phyloP scores from a whole-genome alignment of 108 stramenopile species.

The Mediolabrus comicus region DNA sequence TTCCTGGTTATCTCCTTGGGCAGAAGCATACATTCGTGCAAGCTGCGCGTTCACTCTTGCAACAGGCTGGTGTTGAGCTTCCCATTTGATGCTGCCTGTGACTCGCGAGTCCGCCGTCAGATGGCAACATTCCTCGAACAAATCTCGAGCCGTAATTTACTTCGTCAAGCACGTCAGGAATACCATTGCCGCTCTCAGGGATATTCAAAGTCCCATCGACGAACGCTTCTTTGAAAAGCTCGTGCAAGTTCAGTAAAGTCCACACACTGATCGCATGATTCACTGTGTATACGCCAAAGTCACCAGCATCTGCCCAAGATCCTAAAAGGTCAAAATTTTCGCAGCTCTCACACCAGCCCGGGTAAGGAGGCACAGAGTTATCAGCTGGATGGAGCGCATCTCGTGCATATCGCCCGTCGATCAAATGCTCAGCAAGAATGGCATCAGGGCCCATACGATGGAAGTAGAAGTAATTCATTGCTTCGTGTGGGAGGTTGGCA shows the following conservation, averaged over 20 bases:
- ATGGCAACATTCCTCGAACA: conserved; percentile 29
- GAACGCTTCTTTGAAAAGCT: conserved; percentile 27
- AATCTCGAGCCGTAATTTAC: conserved; percentile 30
- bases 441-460: conserved; percentile 25
- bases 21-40: conserved; percentile 17
- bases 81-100: conserved; percentile 37
- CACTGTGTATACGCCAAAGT: conserved; percentile 25
- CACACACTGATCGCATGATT: conserved; percentile 26
- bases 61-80: conserved; percentile 26
- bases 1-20: conserved; percentile 1
- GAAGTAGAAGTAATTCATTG: conserved; percentile 40
- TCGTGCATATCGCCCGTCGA: conserved; percentile 25
- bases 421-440: conserved; percentile 14
- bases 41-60: conserved; percentile 34
- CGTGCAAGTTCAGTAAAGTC: conserved; percentile 21
- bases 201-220: conserved; percentile 12
- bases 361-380: conserved; percentile 9
- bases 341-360: conserved; percentile 23
- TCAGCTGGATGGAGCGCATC: conserved; percentile 21
- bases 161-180: conserved; percentile 29
- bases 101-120: conserved; percentile 25
- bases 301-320: conserved; percentile 27
- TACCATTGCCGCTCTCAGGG: conserved; percentile 24
- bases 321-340: conserved; percentile 23
- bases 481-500: conserved; percentile 25